These are phyloP conservation scores for Retiboletus flavoniger DNA, from an alignment of 1,284 basidiomycete genomes.

Conservation along the genomic window DNA sequence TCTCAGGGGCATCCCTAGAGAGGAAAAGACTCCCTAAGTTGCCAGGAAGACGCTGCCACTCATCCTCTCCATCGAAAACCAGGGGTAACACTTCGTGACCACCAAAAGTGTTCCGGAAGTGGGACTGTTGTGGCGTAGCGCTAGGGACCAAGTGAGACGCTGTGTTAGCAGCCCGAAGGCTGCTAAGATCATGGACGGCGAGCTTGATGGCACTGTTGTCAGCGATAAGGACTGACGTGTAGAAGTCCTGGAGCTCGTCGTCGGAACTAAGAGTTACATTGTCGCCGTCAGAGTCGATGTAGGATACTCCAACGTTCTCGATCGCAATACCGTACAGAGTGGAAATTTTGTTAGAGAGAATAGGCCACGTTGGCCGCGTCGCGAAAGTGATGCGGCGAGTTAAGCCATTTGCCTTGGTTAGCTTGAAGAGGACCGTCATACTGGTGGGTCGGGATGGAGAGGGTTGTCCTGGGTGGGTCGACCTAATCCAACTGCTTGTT, in stretches of 20 bases:
- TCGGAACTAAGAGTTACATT: conserved; percentile 71
- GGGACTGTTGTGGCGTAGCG: conserved; percentile 38
- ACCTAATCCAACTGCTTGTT: conserved; percentile 25
- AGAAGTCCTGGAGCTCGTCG: conserved; percentile 52
- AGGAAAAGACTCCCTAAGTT: conserved; percentile 38
- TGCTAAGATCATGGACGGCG: conserved; percentile 57
- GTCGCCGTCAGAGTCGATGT: conserved; percentile 67
- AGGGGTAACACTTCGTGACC: conserved; percentile 40
- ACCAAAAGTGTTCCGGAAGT: conserved; percentile 56
- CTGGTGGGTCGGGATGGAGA: conserved; percentile 18
- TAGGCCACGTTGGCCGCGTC: conserved; percentile 50
- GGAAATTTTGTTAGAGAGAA: conserved; percentile 55
- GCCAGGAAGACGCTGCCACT: conserved; percentile 59
- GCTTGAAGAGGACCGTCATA: conserved; percentile 56
- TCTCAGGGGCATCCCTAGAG: conserved; percentile 32
- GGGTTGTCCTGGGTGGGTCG: not conserved
- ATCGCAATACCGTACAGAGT: conserved; percentile 55
- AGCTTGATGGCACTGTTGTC: conserved; percentile 48
- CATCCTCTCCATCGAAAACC: conserved; percentile 59
- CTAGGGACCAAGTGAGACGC: conserved; percentile 36
- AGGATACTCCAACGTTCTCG: conserved; percentile 61
- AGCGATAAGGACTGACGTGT: conserved; percentile 20
- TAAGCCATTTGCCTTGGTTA: conserved; percentile 46
- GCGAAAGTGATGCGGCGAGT: conserved; percentile 61
- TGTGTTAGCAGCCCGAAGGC: conserved; percentile 33